Percentiles rank a stretch among this genome's conserved stretches.
These are phyloP conservation scores for Bocquillonia castaneifolia DNA, from an alignment of 441 rosid species.

Conservation along the genomic window DNA sequence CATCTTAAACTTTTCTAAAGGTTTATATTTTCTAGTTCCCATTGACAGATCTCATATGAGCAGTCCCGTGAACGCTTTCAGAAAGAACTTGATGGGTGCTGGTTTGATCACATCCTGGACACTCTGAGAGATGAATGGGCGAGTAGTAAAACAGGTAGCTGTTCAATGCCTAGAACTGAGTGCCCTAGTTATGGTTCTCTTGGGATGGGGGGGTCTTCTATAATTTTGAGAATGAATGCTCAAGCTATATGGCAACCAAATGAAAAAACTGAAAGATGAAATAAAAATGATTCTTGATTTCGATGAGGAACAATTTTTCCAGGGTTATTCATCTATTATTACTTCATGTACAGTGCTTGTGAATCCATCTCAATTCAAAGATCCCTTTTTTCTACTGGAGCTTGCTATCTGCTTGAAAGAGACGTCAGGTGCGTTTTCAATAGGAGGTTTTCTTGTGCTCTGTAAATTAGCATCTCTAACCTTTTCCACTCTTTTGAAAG, in stretches of 20 bases:
- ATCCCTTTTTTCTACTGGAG: conserved; percentile 49
- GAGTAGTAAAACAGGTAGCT: conserved; percentile 48
- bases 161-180: conserved; percentile 4
- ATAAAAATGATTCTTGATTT: neutral
- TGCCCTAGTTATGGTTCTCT: neutral
- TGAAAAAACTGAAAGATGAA: neutral
- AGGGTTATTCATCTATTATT: conserved; percentile 20
- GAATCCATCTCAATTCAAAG: conserved; percentile 37
- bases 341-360: conserved; percentile 41
- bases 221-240: neutral
- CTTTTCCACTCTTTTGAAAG: neutral
- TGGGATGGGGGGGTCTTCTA: conserved; percentile 4
- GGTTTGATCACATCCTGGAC: conserved; percentile 60
- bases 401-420: conserved; percentile 31
- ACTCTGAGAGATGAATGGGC: conserved; percentile 52
- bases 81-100: conserved; percentile 59
- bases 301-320: neutral
- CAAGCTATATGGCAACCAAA: neutral
- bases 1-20: conserved; percentile 41
- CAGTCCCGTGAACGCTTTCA: conserved; percentile 35
- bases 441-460: conserved; percentile 6
- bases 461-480: neutral
- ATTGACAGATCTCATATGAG: conserved; percentile 54
- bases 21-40: conserved; percentile 61
- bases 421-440: conserved; percentile 21